Conservation (phyloP, 2,329 filamentous ascomycete genomes). For the Lachnellula cervina region DNA sequence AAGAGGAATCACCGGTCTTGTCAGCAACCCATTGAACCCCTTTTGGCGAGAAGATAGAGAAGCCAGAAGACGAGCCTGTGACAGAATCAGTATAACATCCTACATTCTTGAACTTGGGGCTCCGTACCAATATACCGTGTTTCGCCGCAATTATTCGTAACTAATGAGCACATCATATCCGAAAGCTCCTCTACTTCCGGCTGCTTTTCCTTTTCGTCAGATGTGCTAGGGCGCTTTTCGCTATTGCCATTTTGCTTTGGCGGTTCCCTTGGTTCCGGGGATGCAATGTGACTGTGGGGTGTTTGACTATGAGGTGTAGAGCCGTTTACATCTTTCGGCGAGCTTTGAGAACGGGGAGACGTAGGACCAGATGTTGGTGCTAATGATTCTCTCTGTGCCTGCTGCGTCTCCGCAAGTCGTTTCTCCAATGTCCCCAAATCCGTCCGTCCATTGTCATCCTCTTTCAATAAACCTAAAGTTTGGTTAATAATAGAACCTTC, state of each 20-base stretch:
- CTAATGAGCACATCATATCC: conserved; percentile 98
- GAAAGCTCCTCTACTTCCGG: conserved; percentile 82
- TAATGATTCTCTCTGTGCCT: conserved; percentile 26
- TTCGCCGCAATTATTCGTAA: conserved; percentile 92
- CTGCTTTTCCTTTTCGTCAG: conserved; percentile 42
- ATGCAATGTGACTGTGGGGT: conserved; percentile 45
- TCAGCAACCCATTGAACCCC: conserved; percentile 98
- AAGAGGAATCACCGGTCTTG: conserved; percentile 92
- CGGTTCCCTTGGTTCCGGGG: conserved; percentile 38
- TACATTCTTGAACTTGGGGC: background rate
- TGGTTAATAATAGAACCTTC: background rate
- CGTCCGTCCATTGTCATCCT: conserved; percentile 79
- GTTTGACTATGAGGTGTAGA: conserved; percentile 9
- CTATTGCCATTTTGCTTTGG: conserved; percentile 14
- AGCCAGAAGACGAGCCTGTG: conserved; percentile 87
- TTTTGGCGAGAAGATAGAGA: conserved; percentile 97
- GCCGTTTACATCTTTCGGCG: conserved; percentile 38
- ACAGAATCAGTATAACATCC: conserved; percentile 18
- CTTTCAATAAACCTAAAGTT: conserved; percentile 66
- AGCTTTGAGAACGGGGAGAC: conserved; percentile 37
- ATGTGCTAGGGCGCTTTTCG: conserved; percentile 13
- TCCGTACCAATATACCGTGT: conserved; percentile 85
- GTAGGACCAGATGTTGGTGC: conserved; percentile 25
- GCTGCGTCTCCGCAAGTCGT: conserved; percentile 55
- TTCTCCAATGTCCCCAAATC: conserved; percentile 87